These are phyloP conservation scores for Calocybe gangraenosa DNA, from an alignment of 768 basidiomycete species.

Conservation along the genomic window DNA sequence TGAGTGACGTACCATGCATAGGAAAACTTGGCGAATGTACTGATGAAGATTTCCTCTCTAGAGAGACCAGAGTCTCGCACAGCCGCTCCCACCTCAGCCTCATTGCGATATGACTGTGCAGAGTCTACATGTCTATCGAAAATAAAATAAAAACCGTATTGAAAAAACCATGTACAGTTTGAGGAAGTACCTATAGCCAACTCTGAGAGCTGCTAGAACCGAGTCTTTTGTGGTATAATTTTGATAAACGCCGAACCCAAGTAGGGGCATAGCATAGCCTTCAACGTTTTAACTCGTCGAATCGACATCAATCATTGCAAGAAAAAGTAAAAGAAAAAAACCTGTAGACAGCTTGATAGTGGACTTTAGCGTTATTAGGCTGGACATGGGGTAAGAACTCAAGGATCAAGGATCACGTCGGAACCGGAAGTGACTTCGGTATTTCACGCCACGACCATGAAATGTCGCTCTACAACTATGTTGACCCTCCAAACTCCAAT, in stretches of 20 bases:
- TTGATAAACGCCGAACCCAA: slow-evolving; percentile 72
- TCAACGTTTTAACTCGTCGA: slow-evolving; percentile 1
- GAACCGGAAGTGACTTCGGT: not conserved
- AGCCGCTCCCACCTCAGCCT: slow-evolving; percentile 57
- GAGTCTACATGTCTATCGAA: slow-evolving; percentile 70
- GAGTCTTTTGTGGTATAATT: slow-evolving; percentile 55
- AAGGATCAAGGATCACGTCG: not conserved
- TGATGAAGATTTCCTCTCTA: slow-evolving; percentile 66
- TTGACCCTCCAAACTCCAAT: slow-evolving; percentile 61
- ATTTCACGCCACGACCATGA: slow-evolving; percentile 4
- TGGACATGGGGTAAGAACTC: slow-evolving; percentile 9
- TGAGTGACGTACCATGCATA: slow-evolving; percentile 1
- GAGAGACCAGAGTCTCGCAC: slow-evolving; percentile 51
- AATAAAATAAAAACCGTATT: not conserved
- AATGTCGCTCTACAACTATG: slow-evolving; percentile 52
- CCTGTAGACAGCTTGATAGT: slow-evolving; percentile 20
- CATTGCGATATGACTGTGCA: slow-evolving; percentile 67
- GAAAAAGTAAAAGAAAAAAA: not conserved
- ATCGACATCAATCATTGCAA: not conserved
- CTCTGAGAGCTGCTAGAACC: slow-evolving; percentile 56
- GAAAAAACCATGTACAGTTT: too few species aligned
- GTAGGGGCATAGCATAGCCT: slow-evolving; percentile 56
- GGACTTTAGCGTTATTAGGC: slow-evolving; percentile 18
- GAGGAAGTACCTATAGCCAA: slow-evolving; percentile 55
- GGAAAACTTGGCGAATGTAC: slow-evolving; percentile 27